These are phyloP conservation scores for Chlorella sp. DNA, from an alignment of 139 green algal species.

Conservation along the genomic window DNA sequence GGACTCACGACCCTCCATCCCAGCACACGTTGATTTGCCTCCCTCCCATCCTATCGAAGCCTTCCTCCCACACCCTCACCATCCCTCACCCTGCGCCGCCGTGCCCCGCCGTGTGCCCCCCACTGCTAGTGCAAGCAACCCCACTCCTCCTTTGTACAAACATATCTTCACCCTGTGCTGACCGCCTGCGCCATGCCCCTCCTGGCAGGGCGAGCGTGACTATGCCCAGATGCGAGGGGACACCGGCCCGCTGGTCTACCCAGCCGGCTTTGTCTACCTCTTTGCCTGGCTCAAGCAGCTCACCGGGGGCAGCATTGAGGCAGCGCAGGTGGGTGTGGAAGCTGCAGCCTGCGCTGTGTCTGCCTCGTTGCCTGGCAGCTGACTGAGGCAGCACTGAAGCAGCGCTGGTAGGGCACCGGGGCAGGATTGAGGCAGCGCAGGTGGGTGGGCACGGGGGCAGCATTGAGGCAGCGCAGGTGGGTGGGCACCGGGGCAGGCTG, in stretches of 20 bases:
- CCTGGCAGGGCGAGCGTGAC: conserved; percentile 74
- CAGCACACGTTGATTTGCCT: too few relatives aligned
- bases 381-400: conserved; percentile 33
- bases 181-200: too few relatives aligned
- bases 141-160: too few relatives aligned
- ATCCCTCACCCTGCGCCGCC: too few relatives aligned
- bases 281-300: conserved; percentile 68
- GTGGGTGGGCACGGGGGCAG: too few relatives aligned
- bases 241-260: conserved; percentile 90
- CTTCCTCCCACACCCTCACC: too few relatives aligned
- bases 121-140: too few relatives aligned
- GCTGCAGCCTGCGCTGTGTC: conserved; percentile 51
- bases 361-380: conserved; percentile 72
- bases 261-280: conserved; percentile 85
- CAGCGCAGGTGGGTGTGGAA: conserved; percentile 36
- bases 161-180: too few relatives aligned
- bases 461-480: conserved; percentile 50
- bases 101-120: too few relatives aligned
- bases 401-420: too few relatives aligned
- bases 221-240: conserved; percentile 77
- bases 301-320: conserved; percentile 60
- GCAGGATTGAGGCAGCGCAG: too few relatives aligned
- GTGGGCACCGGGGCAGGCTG: background rate
- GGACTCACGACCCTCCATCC: too few relatives aligned
- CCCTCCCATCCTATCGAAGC: background rate